phyloP scores from a whole-genome alignment of 805 yeast species.

The Grigorovia transvaalensis region DNA sequence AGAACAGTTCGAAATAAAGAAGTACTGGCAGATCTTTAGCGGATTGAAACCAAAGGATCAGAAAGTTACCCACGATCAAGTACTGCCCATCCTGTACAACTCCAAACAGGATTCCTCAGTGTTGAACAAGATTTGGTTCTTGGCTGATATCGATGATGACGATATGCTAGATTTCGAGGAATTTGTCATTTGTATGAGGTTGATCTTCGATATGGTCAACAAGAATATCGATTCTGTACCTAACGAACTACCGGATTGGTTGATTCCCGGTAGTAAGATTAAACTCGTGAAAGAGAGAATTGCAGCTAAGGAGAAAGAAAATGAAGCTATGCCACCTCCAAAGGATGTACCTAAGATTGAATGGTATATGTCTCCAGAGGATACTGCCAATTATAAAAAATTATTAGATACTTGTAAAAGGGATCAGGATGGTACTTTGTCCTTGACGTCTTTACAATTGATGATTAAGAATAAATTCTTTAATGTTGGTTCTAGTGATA shows the following conservation, averaged over 20 bases:
- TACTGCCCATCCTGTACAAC: constrained; percentile 77
- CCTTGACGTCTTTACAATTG: constrained; percentile 58
- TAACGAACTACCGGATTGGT: constrained; percentile 73
- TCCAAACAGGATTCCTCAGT: constrained; percentile 73
- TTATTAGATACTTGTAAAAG: constrained; percentile 45
- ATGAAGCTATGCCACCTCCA: constrained; percentile 16
- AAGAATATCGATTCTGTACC: constrained; percentile 58
- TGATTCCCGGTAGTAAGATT: constrained; percentile 80
- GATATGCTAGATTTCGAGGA: constrained; percentile 93
- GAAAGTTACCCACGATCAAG: constrained; percentile 74
- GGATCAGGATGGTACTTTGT: constrained; percentile 75
- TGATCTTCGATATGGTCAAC: constrained; percentile 84
- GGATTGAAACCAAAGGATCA: constrained; percentile 77
- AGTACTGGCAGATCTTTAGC: constrained; percentile 95
- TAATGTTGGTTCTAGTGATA: constrained; percentile 73
- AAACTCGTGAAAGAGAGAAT: constrained; percentile 77
- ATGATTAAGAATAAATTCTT: constrained; percentile 52
- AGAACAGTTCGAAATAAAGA: constrained; percentile 92
- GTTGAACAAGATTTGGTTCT: constrained; percentile 77
- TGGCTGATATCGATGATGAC: constrained; percentile 88
- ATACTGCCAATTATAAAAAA: constrained; percentile 65
- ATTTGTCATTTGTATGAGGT: constrained; percentile 93
- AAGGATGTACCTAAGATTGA: constrained; percentile 42
- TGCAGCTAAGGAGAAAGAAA: constrained; percentile 38
- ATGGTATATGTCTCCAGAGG: constrained; percentile 94